Conservation (phyloP, 1,284 basidiomycete species). For the Fomitopsis betulina region DNA sequence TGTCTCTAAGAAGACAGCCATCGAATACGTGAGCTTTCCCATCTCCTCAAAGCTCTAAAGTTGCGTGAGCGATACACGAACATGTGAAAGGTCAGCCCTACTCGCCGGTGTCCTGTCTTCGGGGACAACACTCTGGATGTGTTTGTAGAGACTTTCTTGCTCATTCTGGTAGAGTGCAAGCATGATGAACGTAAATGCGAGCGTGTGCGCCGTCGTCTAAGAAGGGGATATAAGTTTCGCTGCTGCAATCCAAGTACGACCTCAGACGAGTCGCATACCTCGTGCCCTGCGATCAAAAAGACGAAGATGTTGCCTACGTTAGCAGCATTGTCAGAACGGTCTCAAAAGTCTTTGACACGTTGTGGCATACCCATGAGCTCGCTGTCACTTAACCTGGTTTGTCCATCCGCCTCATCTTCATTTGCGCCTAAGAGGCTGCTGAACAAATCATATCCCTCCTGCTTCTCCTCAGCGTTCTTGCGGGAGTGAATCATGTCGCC, state of each 20-base stretch:
- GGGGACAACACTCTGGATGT: conserved; percentile 41
- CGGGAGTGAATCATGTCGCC: conserved; percentile 50
- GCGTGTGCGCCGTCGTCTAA: conserved; percentile 49
- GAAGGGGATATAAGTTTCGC: neutral
- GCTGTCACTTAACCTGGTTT: conserved; percentile 36
- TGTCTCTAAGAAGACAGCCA: conserved; percentile 57
- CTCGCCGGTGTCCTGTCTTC: conserved; percentile 40
- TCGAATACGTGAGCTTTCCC: conserved; percentile 36
- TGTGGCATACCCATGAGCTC: conserved; percentile 43
- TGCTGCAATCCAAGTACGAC: neutral
- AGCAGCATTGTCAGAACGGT: neutral
- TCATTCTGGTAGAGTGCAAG: conserved; percentile 52
- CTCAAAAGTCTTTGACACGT: neutral
- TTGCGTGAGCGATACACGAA: neutral
- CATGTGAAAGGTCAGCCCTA: neutral
- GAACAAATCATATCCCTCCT: conserved; percentile 45
- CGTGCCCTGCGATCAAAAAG: conserved; percentile 41
- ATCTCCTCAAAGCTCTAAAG: conserved; percentile 43
- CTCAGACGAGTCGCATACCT: neutral
- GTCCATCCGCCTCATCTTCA: conserved; percentile 28
- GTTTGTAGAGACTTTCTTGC: conserved; percentile 55
- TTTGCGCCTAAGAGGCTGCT: conserved; percentile 50
- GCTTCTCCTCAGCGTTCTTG: conserved; percentile 30
- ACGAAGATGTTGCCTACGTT: conserved; percentile 43
- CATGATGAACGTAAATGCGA: conserved; percentile 52